Evolutionary conservation across 2,329 filamentous ascomycete genomes (phyloP), one percentile per base, ranked within the genome.

Genomic region (Raffaelea ambrosiae): DNA sequence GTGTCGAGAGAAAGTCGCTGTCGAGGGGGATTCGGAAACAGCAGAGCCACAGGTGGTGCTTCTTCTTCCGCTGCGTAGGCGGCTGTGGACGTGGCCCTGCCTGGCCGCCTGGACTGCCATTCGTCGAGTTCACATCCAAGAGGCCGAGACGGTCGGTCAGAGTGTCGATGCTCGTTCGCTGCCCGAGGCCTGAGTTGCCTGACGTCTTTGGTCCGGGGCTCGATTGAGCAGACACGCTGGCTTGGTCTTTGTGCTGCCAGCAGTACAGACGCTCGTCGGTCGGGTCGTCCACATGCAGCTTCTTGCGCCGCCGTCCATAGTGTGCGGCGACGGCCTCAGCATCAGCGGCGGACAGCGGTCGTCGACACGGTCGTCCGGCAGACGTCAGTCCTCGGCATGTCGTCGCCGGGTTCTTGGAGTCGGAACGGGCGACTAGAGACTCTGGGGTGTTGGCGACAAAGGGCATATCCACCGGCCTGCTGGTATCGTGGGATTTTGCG

Each of bases 211-310:
- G 70, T 2, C 70, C 70, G 2, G 71, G 68, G 51, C 66, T 73
- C 18, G 71, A 72, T 40, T 62, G 63, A 2, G 71, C 62, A 9
- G 73, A 71, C 49, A 63, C 58, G 55, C 62, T 60, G 48, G 88
- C 88, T 65, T 98, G 93, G 49, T 93, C 88, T 62, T 87, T 90
- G 69, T 98, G 93, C 63, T 96, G 89, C 85, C 87, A 95, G 71
- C 91, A 97, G 67, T 89, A 96, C 44, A 83, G 76, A n/a, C 67
- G 72, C 51, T 80, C 75, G 43, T 79, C 73, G 48, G 70, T 67
- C 2, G 76, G 73, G 51, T 80, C 74, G 47, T 70, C 66, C 5
- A 69, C 66, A 57, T 68, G 62, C 14, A 65, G 20, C 18, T 16
- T 42, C n/a, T 36, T 39, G 23, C 40, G 13, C 4, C 10, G 33